A percentile compares a stretch with the other conserved stretches of the same genome.
Conservation (phyloP, 2,329 filamentous ascomycete species). For the Xylaria sp. region DNA sequence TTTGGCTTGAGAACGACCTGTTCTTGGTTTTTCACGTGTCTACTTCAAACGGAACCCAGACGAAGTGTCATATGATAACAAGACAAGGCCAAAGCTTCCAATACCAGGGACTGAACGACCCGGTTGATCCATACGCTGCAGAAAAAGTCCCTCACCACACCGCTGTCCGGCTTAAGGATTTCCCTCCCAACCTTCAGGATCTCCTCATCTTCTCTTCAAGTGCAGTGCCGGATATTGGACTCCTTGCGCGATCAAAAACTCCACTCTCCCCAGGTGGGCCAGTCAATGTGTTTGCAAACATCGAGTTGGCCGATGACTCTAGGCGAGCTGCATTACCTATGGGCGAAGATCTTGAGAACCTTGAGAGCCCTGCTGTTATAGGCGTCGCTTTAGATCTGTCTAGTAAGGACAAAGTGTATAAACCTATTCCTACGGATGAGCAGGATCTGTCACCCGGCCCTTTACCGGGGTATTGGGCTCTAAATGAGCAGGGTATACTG, state of each 20-base stretch:
- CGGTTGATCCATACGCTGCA: slow-evolving; percentile 77
- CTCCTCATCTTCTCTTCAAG: slow-evolving; percentile 85
- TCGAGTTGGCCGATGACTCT: slow-evolving; percentile 77
- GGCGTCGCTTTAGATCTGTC: slow-evolving; percentile 88
- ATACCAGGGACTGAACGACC: slow-evolving; percentile 79
- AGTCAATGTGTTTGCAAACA: slow-evolving; percentile 77
- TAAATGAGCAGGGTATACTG: slow-evolving; percentile 90
- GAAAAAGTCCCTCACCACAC: slow-evolving; percentile 80
- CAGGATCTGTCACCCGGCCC: slow-evolving; percentile 82
- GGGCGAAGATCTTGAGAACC: slow-evolving; percentile 74
- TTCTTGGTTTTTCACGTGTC: slow-evolving; percentile 85
- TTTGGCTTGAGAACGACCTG: slow-evolving; percentile 88
- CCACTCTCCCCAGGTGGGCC: slow-evolving; percentile 71
- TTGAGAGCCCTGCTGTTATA: slow-evolving; percentile 79
- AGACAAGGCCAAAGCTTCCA: slow-evolving; percentile 72
- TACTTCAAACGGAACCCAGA: slow-evolving; percentile 68
- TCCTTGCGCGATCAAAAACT: slow-evolving; percentile 78
- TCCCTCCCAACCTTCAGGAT: slow-evolving; percentile 83
- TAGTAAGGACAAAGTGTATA: slow-evolving; percentile 78
- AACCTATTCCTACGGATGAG: slow-evolving; percentile 81
- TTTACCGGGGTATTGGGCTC: slow-evolving; percentile 82
- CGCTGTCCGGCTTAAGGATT: slow-evolving; percentile 80
- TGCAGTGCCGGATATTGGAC: slow-evolving; percentile 79
- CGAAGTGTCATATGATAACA: slow-evolving; percentile 82
- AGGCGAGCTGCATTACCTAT: slow-evolving; percentile 80